phyloP scores from a whole-genome alignment of 106 monocot genomes.

The Hemerocallis citrina region DNA sequence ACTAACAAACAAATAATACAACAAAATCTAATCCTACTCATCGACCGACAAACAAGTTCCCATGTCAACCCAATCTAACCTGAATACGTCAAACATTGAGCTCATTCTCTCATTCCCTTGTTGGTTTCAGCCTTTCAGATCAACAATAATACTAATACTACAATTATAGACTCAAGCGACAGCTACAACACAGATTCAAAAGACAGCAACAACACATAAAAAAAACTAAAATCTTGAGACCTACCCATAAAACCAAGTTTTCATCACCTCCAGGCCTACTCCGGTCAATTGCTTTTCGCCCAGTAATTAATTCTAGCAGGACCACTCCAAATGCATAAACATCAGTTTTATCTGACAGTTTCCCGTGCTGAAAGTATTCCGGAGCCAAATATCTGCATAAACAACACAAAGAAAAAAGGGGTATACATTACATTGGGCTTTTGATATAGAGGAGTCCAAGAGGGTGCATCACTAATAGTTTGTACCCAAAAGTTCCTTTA shows the following conservation, averaged over 20 bases:
- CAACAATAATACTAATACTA: too few relatives aligned
- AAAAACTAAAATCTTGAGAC: background rate
- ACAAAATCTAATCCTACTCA: too few relatives aligned
- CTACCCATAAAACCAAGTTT: slow-evolving; percentile 60
- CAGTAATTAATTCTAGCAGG: slow-evolving; percentile 55
- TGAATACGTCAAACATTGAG: too few relatives aligned
- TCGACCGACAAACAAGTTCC: too few relatives aligned
- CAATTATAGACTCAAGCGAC: too few relatives aligned
- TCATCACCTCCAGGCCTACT: slow-evolving; percentile 44
- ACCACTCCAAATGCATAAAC: slow-evolving; percentile 68
- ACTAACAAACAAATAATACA: too few relatives aligned
- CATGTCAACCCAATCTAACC: too few relatives aligned
- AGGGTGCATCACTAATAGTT: background rate
- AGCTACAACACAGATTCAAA: too few relatives aligned
- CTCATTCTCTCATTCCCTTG: too few relatives aligned
- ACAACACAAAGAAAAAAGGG: background rate
- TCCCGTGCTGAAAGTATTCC: slow-evolving; percentile 72
- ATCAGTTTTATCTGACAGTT: slow-evolving; percentile 70
- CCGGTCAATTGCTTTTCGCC: slow-evolving; percentile 52
- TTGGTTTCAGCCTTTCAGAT: too few relatives aligned
- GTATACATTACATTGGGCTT: background rate
- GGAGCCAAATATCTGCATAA: slow-evolving; percentile 52
- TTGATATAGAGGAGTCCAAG: background rate
- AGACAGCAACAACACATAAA: background rate
- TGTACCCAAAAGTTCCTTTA: slow-evolving; percentile 71